Percentiles rank a stretch among this genome's conserved stretches.
Evolutionary conservation across 345 rosid genomes (phyloP).

Genomic region (Trapa bicornis): DNA sequence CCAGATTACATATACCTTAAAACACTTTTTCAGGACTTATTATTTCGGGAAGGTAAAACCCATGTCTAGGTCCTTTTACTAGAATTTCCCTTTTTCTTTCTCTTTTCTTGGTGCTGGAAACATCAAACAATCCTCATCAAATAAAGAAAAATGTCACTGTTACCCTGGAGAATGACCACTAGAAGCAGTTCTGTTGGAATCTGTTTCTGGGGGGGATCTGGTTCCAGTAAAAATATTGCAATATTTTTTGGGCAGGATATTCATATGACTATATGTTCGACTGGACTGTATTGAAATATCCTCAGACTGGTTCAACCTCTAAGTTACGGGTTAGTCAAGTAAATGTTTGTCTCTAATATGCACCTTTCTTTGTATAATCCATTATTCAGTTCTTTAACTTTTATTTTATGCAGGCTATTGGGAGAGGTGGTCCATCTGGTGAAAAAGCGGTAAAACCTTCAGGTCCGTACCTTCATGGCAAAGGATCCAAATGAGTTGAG

Average conservation of each 20-base stretch:
- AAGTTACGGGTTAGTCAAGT: constrained; percentile 30
- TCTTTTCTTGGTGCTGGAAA: background rate
- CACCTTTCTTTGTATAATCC: background rate
- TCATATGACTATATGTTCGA: constrained; percentile 47
- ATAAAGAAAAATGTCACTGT: background rate
- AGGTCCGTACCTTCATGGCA: constrained; percentile 19
- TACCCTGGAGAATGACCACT: background rate
- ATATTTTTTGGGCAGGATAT: constrained; percentile 24
- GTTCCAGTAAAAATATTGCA: background rate
- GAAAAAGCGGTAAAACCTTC: constrained; percentile 27
- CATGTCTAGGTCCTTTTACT: background rate
- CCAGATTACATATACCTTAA: constrained; percentile 67
- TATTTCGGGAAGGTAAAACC: constrained; percentile 56
- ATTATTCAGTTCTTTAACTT: background rate
- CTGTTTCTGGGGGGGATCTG: background rate
- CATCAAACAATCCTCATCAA: background rate
- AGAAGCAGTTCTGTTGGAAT: background rate
- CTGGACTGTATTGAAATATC: constrained; percentile 48
- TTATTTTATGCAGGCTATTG: constrained; percentile 10
- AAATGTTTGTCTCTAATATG: background rate
- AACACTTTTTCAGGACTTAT: constrained; percentile 56
- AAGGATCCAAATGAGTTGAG: background rate
- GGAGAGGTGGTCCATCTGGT: constrained; percentile 23
- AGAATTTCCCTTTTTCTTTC: background rate
- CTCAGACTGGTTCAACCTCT: constrained; percentile 34